These are phyloP conservation scores for Coemansia sp. DNA, from an alignment of 192 early-diverging fungal genomes.

Conservation along the genomic window DNA sequence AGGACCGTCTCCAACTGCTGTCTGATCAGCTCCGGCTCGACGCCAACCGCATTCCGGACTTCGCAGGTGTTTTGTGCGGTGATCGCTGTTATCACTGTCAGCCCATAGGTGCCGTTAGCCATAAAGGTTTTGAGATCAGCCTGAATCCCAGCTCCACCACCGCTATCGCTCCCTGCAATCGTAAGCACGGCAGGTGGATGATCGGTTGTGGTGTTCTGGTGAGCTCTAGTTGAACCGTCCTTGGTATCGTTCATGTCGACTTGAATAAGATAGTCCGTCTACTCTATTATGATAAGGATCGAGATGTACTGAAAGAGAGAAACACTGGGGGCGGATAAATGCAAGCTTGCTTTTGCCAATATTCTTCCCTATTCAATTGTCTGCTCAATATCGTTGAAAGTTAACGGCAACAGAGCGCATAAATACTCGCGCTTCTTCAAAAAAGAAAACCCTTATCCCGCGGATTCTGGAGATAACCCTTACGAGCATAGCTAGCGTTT, in stretches of 20 bases:
- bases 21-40: constrained; percentile 64
- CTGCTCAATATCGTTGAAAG: too few species aligned
- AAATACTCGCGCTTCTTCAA: too few species aligned
- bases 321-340: too few species aligned
- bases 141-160: constrained; percentile 77
- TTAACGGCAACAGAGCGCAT: too few species aligned
- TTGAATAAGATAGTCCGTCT: too few species aligned
- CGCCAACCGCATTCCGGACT: constrained; percentile 65
- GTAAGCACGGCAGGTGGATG: constrained; percentile 50
- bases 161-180: constrained; percentile 69
- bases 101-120: constrained; percentile 67
- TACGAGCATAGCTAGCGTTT: too few species aligned
- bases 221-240: neutral
- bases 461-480: too few species aligned
- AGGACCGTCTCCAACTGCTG: constrained; percentile 72
- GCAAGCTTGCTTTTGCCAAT: too few species aligned
- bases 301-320: too few species aligned
- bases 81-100: constrained; percentile 73
- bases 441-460: too few species aligned
- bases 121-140: constrained; percentile 90
- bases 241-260: neutral
- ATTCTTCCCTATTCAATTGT: too few species aligned
- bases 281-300: neutral
- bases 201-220: neutral
- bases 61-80: constrained; percentile 88